Evolutionary conservation across 2,329 filamentous ascomycete species (phyloP).

Genomic region (Nigrograna mackinnonii): DNA sequence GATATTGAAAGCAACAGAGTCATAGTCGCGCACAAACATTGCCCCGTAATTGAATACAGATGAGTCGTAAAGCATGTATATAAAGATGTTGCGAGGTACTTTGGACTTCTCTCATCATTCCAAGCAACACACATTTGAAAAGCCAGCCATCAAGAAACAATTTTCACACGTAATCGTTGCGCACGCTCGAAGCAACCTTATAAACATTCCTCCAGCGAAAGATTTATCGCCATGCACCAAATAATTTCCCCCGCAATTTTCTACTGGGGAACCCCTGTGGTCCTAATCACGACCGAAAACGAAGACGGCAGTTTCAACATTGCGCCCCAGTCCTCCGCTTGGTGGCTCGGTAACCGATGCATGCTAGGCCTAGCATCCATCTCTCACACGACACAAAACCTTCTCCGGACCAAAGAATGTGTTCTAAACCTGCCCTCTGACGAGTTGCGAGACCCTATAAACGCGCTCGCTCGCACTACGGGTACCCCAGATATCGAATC

Average conservation of each 20-base stretch:
- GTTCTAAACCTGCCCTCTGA: conserved; percentile 48
- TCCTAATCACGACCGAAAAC: conserved; percentile 46
- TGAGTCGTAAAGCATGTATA: too few species aligned
- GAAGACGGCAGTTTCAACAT: conserved; percentile 48
- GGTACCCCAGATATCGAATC: conserved; percentile 29
- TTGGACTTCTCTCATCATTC: too few species aligned
- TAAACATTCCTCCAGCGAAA: too few species aligned
- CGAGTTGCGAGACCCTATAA: conserved; percentile 35
- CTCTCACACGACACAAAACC: conserved; percentile 45
- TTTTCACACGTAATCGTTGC: too few species aligned
- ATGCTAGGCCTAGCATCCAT: conserved; percentile 44
- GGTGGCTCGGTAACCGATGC: conserved; percentile 49
- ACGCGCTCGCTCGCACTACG: conserved; percentile 45
- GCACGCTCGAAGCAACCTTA: too few species aligned
- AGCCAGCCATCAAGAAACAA: too few species aligned
- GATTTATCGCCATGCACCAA: too few species aligned
- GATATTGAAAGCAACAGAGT: too few species aligned
- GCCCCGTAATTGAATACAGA: too few species aligned
- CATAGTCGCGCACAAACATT: too few species aligned
- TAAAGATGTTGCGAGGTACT: too few species aligned
- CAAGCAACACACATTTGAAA: too few species aligned
- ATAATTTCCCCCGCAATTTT: conserved; percentile 45
- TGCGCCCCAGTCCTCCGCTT: conserved; percentile 49
- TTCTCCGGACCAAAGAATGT: conserved; percentile 47
- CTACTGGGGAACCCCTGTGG: conserved; percentile 48